Evolutionary conservation across 495 filamentous ascomycete genomes (phyloP).

Genomic region (Podospora australis): DNA sequence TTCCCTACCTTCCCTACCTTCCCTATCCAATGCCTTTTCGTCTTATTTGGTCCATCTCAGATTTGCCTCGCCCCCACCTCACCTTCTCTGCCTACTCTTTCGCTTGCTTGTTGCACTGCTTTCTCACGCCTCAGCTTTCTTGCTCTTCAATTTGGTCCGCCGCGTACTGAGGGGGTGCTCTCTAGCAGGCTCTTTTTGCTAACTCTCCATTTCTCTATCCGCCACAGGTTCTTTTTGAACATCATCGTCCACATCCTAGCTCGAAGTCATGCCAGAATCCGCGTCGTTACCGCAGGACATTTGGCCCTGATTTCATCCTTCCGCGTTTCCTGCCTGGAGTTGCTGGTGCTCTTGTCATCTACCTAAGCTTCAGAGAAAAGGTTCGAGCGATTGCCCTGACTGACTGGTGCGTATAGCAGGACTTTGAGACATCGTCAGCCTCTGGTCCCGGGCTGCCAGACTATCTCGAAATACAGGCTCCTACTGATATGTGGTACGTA

Average conservation of each 20-base stretch:
- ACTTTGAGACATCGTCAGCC: slow-evolving; percentile 43
- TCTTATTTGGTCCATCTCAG: slow-evolving; percentile 3
- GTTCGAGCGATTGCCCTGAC: slow-evolving; percentile 23
- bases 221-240: slow-evolving; percentile 12
- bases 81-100: slow-evolving; percentile 1
- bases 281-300: slow-evolving; percentile 1
- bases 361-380: slow-evolving; percentile 10
- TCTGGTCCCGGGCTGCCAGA: slow-evolving; percentile 39
- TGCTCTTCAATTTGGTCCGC: background rate
- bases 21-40: slow-evolving; percentile 1
- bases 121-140: slow-evolving; percentile 6
- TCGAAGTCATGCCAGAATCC: slow-evolving; percentile 1
- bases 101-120: background rate
- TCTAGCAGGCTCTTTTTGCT: slow-evolving; percentile 11
- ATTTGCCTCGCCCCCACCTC: slow-evolving; percentile 15
- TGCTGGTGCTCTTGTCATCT: background rate
- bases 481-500: slow-evolving; percentile 42
- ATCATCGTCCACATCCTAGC: slow-evolving; percentile 2
- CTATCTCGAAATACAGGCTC: slow-evolving; percentile 39
- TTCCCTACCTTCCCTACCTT: background rate
- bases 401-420: slow-evolving; percentile 30
- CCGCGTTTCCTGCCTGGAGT: background rate
- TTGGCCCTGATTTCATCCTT: background rate
- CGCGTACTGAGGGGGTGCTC: background rate
- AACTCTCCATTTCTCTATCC: background rate